Conservation (phyloP, 805 yeast genomes). For the Candida vaughaniae region DNA sequence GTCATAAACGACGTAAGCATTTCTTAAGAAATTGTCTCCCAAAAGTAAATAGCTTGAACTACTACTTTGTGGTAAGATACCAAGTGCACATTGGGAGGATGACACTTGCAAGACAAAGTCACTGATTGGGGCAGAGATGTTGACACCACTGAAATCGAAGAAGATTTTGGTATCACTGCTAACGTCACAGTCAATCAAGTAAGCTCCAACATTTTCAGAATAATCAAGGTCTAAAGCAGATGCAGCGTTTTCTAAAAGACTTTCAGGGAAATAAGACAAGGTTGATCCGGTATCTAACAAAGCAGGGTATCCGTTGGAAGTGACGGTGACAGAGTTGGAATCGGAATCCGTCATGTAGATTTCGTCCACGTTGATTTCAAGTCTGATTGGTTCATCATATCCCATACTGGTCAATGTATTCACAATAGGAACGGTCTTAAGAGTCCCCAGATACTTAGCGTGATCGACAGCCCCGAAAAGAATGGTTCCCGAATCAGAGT, state of each 20-base stretch:
- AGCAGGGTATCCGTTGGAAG: conserved; percentile 21
- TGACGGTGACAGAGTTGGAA: conserved; percentile 13
- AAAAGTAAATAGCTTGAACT: conserved; percentile 34
- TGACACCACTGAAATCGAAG: conserved; percentile 60
- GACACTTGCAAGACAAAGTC: conserved; percentile 23
- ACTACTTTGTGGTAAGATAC: conserved; percentile 21
- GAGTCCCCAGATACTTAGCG: conserved; percentile 36
- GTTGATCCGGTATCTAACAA: conserved; percentile 39
- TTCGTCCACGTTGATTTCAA: conserved; percentile 49
- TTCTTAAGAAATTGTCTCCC: conserved; percentile 66
- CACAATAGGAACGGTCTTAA: conserved; percentile 28
- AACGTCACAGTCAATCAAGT: conserved; percentile 43
- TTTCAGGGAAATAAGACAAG: conserved; percentile 42
- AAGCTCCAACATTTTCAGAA: conserved; percentile 41
- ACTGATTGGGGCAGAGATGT: conserved; percentile 48
- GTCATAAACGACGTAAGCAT: conserved; percentile 65
- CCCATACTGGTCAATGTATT: conserved; percentile 37
- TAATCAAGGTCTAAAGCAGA: conserved; percentile 41
- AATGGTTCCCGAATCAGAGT: conserved; percentile 29
- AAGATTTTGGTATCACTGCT: conserved; percentile 25
- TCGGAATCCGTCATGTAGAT: conserved; percentile 20
- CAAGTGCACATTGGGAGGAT: conserved; percentile 23
- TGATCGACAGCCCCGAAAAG: conserved; percentile 46
- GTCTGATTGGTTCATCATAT: conserved; percentile 40
- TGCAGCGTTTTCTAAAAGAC: conserved; percentile 35